Evolutionary conservation across 306 rosid species (phyloP).

Genomic region (Rosa persica): DNA sequence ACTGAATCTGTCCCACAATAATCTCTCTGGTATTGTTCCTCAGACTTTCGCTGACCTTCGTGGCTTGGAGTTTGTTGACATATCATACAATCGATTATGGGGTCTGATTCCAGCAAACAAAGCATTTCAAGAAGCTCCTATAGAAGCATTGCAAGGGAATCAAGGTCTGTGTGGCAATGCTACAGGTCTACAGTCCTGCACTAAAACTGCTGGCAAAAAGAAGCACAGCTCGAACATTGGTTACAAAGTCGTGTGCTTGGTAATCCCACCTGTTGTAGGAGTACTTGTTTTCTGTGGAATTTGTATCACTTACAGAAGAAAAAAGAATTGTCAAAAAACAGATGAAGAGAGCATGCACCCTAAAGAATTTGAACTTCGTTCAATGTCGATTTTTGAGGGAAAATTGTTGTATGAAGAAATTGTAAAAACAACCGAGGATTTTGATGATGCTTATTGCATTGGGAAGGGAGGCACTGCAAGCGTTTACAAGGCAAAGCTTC

Average conservation of each 20-base stretch:
- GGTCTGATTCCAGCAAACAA: constrained; percentile 29
- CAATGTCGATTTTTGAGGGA: constrained; percentile 26
- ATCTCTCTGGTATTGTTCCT: constrained; percentile 36
- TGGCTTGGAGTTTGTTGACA: constrained; percentile 19
- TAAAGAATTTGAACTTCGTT: constrained; percentile 14
- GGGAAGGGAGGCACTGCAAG: constrained; percentile 40
- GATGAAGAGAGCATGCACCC: neutral
- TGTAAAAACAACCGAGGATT: constrained; percentile 36
- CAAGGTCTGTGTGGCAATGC: neutral
- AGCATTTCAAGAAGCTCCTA: no score
- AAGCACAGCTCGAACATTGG: no score
- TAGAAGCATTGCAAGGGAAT: no score
- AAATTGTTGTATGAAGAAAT: constrained; percentile 34
- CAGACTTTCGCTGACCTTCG: neutral
- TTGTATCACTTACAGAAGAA: neutral
- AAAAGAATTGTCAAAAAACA: neutral
- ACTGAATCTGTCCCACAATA: constrained; percentile 41
- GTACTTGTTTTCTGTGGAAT: neutral
- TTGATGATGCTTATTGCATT: constrained; percentile 27
- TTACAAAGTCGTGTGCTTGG: neutral
- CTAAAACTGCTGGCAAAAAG: neutral
- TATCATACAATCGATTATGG: constrained; percentile 27
- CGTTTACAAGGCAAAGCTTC: constrained; percentile 37
- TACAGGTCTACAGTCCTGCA: constrained; percentile 16
- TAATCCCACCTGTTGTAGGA: neutral